Percentiles rank a stretch among this genome's conserved stretches.
Conservation (phyloP, 108 stramenopile genomes). For the Nitzschia sp. region DNA sequence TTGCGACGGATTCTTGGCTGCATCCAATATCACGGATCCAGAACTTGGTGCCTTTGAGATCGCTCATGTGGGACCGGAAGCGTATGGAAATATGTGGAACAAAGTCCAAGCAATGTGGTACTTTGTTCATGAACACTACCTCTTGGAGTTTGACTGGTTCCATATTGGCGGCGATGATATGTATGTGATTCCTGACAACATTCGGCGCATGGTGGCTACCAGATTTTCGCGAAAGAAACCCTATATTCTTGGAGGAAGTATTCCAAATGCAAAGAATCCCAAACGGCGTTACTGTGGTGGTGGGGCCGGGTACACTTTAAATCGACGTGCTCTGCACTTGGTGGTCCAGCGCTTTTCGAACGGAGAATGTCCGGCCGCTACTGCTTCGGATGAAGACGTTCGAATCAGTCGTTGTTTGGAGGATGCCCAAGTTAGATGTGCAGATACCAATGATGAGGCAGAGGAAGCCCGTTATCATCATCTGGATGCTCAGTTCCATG, state of each 20-base stretch:
- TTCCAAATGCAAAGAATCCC: conserved; percentile 25
- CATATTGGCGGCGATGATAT: conserved; percentile 81
- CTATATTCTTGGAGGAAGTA: conserved; percentile 13
- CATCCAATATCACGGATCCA: conserved; percentile 55
- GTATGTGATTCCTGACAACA: conserved; percentile 81
- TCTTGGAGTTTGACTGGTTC: conserved; percentile 62
- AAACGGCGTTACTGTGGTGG: conserved; percentile 77
- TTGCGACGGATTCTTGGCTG: conserved; percentile 82
- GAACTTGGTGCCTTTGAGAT: conserved; percentile 45
- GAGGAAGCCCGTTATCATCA: conserved; percentile 41
- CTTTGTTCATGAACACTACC: conserved; percentile 64
- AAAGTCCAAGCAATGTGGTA: conserved; percentile 64
- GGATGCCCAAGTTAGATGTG: conserved; percentile 31
- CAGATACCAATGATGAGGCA: conserved; percentile 42
- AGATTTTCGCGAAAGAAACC: background rate
- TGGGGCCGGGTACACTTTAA: conserved; percentile 88
- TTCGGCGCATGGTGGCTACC: conserved; percentile 39
- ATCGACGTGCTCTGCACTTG: conserved; percentile 67
- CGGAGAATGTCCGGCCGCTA: conserved; percentile 51
- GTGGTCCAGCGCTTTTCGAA: conserved; percentile 44
- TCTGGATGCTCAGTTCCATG: conserved; percentile 32
- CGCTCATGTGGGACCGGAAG: conserved; percentile 51
- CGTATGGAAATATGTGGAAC: conserved; percentile 42
- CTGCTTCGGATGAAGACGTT: conserved; percentile 70
- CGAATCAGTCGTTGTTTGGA: conserved; percentile 66